Evolutionary conservation across 805 yeast genomes (phyloP), one percentile per base, ranked within the genome.

Genomic region (Dipodascopsis uninucleata): DNA sequence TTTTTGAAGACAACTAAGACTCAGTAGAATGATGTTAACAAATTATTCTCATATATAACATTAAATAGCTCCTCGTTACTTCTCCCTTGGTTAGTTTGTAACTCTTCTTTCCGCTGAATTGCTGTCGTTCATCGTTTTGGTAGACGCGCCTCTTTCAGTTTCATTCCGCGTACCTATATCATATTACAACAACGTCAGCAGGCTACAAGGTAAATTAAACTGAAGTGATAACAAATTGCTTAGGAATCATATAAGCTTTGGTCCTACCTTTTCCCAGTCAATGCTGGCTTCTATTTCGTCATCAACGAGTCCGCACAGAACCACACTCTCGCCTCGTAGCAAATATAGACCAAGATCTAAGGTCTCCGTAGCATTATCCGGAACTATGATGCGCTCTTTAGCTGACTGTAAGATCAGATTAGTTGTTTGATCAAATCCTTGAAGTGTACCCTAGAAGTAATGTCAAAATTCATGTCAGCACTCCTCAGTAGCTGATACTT

Each of bases 361-460:
- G 12, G 35, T 39, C 36, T 53, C 58, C n/a, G 59, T 42, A 1
- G 55, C 56, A 9, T 12, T 34, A 25, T 58, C 59, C n/a, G 52
- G 53, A 4, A 46, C 24, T 5, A 57, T 45, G 17, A 57, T 39
- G 8, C 61, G 42, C 24, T 57, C 61, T 29, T 52, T 40, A 10
- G 61, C 39, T 17, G 37, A 28, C 18, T 25, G 25, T 20, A 57
- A 45, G 16, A 57, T 56, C 22, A 57, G 35, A 39, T 57, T 57
- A 10, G 57, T 56, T 8, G 57, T 47, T 34, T 56, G 59, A 22
- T 57, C 61, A 28, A 47, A 58, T 25, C 61, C 61, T 39, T 58
- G 54, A 3, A 57, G 55, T 12, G 22, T 36, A 3, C 61, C 61
- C 59, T 53, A 14, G 20, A 9, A 9, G 16, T 20, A n/a, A n/a